Evolutionary conservation across 2,329 filamentous ascomycete genomes (phyloP), one percentile per base, ranked within the genome.

Genomic region (Exophiala calicioides): DNA sequence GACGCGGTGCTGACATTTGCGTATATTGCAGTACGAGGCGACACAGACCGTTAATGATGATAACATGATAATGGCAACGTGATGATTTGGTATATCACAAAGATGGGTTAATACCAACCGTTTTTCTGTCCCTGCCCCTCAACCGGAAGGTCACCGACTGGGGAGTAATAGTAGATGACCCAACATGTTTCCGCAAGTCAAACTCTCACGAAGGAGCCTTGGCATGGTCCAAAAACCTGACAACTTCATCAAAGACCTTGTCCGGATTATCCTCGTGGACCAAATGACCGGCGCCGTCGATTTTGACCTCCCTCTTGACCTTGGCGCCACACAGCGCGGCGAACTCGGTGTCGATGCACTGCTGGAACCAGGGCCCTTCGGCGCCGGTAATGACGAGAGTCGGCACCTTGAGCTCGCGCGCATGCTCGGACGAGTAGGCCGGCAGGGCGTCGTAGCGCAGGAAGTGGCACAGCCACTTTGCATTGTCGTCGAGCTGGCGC

Each of bases 181-280:
- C n/a, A n/a, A n/a, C n/a, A n/a, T n/a, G n/a, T n/a, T n/a, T n/a
- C n/a, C n/a, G n/a, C n/a, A n/a, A n/a, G n/a, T n/a, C n/a, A n/a
- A n/a, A n/a, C n/a, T n/a, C n/a, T n/a, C n/a, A n/a, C n/a, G n/a
- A n/a, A n/a, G n/a, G n/a, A n/a, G n/a, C n/a, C n/a, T n/a, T n/a
- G n/a, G n/a, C n/a, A n/a, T n/a, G n/a, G n/a, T n/a, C n/a, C 7
- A 50, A 34, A 29, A 52, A 52, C 13, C 15, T 19, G 6, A 47
- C 31, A 7, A 48, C 39, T 10, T 48, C 49, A 2, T 48, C 39
- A 18, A 42, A 47, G 5, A 52, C 44, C n/a, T 15, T 9, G 4
- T 39, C 18, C 2, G 49, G 44, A n/a, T 52, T 47, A 18, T 52
- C 49, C 33, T 52, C 49, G 18, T 47, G 49, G 33, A 52, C 44